phyloP scores from a whole-genome alignment of 805 yeast species.

The Zygotorulaspora chibaensis region DNA sequence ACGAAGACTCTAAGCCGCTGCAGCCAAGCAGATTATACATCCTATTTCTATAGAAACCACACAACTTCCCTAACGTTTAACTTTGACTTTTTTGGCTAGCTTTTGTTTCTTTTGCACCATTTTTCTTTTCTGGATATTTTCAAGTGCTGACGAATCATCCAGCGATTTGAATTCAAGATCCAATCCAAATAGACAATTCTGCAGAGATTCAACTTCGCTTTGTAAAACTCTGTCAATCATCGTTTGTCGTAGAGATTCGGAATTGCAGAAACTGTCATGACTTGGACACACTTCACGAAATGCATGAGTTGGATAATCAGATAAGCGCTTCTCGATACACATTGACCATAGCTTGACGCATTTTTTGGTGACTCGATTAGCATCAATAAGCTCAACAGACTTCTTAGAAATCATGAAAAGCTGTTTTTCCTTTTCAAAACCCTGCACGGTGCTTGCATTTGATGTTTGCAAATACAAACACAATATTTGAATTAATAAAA shows the following conservation, averaged over 20 bases:
- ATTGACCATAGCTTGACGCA: constrained; percentile 29
- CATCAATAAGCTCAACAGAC: constrained; percentile 56
- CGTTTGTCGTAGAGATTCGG: constrained; percentile 32
- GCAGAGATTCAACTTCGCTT: constrained; percentile 52
- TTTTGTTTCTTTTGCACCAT: constrained; percentile 23
- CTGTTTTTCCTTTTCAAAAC: constrained; percentile 25
- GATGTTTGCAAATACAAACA: constrained; percentile 33
- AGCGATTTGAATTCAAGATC: constrained; percentile 40
- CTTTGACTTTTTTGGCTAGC: constrained; percentile 8
- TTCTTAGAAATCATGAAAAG: constrained; percentile 53
- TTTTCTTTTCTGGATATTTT: constrained; percentile 55
- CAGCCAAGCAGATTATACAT: constrained; percentile 27
- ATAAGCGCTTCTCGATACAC: constrained; percentile 29
- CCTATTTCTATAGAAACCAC: constrained; percentile 6
- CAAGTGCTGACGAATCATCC: constrained; percentile 55
- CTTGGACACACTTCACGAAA: constrained; percentile 24
- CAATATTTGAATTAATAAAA: constrained; percentile 50
- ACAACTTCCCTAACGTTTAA: not conserved
- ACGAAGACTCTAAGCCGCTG: constrained; percentile 16
- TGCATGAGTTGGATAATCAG: constrained; percentile 46
- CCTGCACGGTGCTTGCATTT: constrained; percentile 18
- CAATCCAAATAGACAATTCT: constrained; percentile 34
- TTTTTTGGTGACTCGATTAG: constrained; percentile 43
- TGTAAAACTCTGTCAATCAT: constrained; percentile 55
- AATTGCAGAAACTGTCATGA: constrained; percentile 6